Conservation (phyloP, 768 basidiomycete species). For the Piloderma croceum region DNA sequence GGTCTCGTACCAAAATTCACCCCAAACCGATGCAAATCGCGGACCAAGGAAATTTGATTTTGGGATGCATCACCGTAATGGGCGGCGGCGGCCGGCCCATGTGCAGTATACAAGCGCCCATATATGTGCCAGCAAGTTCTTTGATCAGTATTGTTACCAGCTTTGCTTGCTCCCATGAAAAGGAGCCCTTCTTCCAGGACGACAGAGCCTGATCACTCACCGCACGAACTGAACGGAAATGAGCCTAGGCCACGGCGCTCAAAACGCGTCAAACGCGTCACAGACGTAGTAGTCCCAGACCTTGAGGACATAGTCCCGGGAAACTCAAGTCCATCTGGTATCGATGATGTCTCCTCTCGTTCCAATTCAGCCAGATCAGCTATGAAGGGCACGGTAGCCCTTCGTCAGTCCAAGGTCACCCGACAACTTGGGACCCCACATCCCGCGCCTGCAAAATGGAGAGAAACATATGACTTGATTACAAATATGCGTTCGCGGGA, state of each 20-base stretch:
- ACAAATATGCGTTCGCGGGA: conserved; percentile 71
- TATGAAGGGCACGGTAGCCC: conserved; percentile 26
- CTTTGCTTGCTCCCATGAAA: too few species aligned
- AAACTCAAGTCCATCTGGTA: not conserved
- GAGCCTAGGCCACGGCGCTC: conserved; percentile 17
- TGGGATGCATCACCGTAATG: too few species aligned
- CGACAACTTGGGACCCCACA: conserved; percentile 56
- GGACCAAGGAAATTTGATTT: too few species aligned
- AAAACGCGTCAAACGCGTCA: conserved; percentile 28
- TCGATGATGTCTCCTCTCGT: too few species aligned
- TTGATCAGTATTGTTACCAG: too few species aligned
- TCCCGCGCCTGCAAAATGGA: conserved; percentile 62
- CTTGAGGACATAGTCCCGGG: not conserved
- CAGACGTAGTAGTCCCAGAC: conserved; percentile 1
- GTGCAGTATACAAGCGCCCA: too few species aligned
- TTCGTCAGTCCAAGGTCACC: conserved; percentile 52
- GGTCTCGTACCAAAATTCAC: too few species aligned
- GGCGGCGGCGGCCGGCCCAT: too few species aligned
- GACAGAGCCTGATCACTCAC: conserved; percentile 31
- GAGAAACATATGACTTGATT: conserved; percentile 64
- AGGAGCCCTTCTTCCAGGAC: conserved; percentile 23
- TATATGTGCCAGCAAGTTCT: too few species aligned
- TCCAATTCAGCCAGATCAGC: conserved; percentile 7
- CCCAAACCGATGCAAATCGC: too few species aligned
- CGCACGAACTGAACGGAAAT: conserved; percentile 18